Percentiles rank a stretch among this genome's conserved stretches.
These are phyloP conservation scores for Macadamia integrifolia DNA, from an alignment of 164 flowering plant genomes.

Conservation along the genomic window DNA sequence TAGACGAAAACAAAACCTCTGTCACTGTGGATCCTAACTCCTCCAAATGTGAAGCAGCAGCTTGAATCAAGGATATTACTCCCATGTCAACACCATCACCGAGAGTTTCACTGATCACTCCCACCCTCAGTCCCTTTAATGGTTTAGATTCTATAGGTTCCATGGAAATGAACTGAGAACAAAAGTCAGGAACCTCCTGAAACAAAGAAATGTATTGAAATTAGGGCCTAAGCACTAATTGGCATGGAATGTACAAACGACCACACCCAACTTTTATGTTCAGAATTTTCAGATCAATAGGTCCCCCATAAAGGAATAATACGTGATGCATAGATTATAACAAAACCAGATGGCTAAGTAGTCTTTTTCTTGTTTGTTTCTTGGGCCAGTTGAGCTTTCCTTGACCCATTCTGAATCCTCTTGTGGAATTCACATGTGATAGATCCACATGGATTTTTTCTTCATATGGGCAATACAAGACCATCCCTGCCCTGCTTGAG, in stretches of 20 bases:
- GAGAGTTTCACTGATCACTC: constrained; percentile 78
- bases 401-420: too few species aligned
- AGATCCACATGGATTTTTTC: too few species aligned
- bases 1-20: constrained; percentile 46
- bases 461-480: too few species aligned
- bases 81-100: constrained; percentile 75
- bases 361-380: too few species aligned
- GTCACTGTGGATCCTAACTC: constrained; percentile 69
- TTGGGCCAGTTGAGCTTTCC: too few species aligned
- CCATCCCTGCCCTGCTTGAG: too few species aligned
- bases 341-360: too few species aligned
- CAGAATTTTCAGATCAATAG: background rate
- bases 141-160: constrained; percentile 58
- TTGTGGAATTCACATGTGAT: too few species aligned
- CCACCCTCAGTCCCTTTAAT: constrained; percentile 78
- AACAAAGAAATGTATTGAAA: constrained; percentile 8
- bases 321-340: too few species aligned
- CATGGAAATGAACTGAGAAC: constrained; percentile 42
- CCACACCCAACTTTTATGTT: background rate
- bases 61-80: constrained; percentile 53
- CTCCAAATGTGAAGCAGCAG: constrained; percentile 80
- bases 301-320: background rate
- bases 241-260: background rate
- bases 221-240: background rate
- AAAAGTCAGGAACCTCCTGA: constrained; percentile 81